A percentile compares a stretch with the other conserved stretches of the same genome.
phyloP scores from a whole-genome alignment of 495 filamentous ascomycete genomes.

The Diplogelasinospora grovesii region DNA sequence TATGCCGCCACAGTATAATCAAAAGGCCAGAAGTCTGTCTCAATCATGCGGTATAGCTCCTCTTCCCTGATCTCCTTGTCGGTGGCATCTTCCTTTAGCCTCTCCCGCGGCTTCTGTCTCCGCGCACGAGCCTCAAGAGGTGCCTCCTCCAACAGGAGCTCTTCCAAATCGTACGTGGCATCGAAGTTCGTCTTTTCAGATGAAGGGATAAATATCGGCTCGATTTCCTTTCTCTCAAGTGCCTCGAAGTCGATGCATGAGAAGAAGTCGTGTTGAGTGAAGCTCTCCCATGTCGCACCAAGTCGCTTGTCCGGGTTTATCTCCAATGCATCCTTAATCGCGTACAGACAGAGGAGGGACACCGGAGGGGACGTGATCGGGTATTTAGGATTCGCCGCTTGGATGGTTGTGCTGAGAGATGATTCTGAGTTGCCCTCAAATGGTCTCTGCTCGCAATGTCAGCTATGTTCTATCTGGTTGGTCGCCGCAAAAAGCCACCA shows the following conservation, averaged over 20 bases:
- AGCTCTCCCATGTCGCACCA: constrained; percentile 73
- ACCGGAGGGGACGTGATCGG: constrained; percentile 86
- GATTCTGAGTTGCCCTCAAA: constrained; percentile 86
- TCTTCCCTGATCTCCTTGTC: constrained; percentile 93
- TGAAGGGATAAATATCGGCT: constrained; percentile 85
- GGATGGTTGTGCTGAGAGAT: constrained; percentile 70
- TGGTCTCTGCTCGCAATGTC: constrained; percentile 54
- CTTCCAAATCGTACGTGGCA: constrained; percentile 95
- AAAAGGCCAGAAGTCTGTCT: constrained; percentile 90
- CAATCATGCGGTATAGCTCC: constrained; percentile 88
- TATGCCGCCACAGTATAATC: constrained; percentile 80
- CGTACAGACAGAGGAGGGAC: constrained; percentile 75
- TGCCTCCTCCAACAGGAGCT: constrained; percentile 88
- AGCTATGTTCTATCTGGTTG: constrained; percentile 26
- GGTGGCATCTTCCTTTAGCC: constrained; percentile 87
- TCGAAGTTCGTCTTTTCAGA: constrained; percentile 99
- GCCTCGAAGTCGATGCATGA: constrained; percentile 75
- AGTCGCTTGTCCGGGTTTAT: constrained; percentile 73
- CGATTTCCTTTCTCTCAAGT: constrained; percentile 80
- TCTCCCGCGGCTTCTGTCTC: constrained; percentile 86
- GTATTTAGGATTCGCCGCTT: constrained; percentile 75
- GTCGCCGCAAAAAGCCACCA: constrained; percentile 5
- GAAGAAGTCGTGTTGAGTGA: constrained; percentile 86
- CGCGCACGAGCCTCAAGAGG: constrained; percentile 88
- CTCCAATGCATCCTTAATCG: constrained; percentile 74